phyloP scores from a whole-genome alignment of 1,284 basidiomycete species.

The Moesziomyces antarcticus region DNA sequence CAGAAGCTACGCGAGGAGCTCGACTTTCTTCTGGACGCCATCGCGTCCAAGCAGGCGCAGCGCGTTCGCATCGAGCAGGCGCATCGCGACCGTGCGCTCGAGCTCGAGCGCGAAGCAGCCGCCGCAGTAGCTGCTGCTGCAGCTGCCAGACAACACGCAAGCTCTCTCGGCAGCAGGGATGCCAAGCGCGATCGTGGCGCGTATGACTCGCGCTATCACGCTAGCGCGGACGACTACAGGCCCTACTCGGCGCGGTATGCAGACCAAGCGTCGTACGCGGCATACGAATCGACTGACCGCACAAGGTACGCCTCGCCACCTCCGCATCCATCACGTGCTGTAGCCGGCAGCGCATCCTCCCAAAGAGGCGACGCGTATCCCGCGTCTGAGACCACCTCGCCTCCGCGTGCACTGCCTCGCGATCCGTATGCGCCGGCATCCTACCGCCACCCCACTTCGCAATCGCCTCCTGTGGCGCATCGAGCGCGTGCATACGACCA shows the following conservation, averaged over 20 bases:
- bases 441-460: constrained; percentile 9
- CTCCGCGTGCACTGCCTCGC: constrained; percentile 4
- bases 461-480: constrained; percentile 18
- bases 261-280: constrained; percentile 23
- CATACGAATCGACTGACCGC: constrained; percentile 8
- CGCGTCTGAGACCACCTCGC: constrained; percentile 13
- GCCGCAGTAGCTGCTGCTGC: constrained; percentile 35
- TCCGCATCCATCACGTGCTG: constrained; percentile 1
- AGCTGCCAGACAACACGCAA: constrained; percentile 24
- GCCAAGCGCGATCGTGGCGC: constrained; percentile 10
- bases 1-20: constrained; percentile 48
- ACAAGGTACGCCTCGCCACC: constrained; percentile 23
- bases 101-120: constrained; percentile 36
- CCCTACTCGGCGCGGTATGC: constrained; percentile 25
- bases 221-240: constrained; percentile 13
- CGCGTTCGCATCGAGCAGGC: constrained; percentile 28
- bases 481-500: constrained; percentile 13
- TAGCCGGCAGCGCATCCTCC: constrained; percentile 1
- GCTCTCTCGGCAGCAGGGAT: constrained; percentile 1
- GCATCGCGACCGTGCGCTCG: constrained; percentile 28
- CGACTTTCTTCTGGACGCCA: constrained; percentile 44
- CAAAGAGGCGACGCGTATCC: constrained; percentile 23
- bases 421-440: constrained; percentile 6
- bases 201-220: constrained; percentile 25
- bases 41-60: constrained; percentile 29